Percentiles rank a stretch among this genome's conserved stretches.
Conservation (phyloP, 2,329 filamentous ascomycete species). For the Epichloe elymi region DNA sequence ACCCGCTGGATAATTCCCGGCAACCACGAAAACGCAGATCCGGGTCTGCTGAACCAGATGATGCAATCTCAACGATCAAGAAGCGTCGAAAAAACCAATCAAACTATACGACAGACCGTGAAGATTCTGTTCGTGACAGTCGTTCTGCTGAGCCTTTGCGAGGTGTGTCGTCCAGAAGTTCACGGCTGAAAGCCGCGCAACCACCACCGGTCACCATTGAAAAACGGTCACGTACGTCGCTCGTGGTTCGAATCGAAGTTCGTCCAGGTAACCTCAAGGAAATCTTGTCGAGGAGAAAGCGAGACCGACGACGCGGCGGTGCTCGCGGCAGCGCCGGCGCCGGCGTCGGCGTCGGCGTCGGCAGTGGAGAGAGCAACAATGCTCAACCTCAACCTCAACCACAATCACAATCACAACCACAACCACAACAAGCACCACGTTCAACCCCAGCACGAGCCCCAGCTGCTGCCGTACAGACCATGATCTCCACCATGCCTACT, state of each 20-base stretch:
- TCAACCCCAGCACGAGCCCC: slow-evolving; percentile 9
- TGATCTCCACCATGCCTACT: slow-evolving; percentile 31
- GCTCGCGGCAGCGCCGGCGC: background rate
- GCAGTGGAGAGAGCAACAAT: background rate
- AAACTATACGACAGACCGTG: slow-evolving; percentile 26
- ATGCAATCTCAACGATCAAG: slow-evolving; percentile 36
- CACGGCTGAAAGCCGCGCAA: slow-evolving; percentile 38
- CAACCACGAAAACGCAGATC: slow-evolving; percentile 75
- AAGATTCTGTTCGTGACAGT: slow-evolving; percentile 19
- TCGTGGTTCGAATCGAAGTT: slow-evolving; percentile 24
- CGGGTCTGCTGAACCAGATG: slow-evolving; percentile 52
- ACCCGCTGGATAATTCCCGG: slow-evolving; percentile 63
- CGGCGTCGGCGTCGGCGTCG: slow-evolving; percentile 8
- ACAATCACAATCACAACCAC: no score
- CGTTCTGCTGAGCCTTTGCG: slow-evolving; percentile 16
- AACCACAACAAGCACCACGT: slow-evolving; percentile 10
- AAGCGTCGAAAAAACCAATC: slow-evolving; percentile 40
- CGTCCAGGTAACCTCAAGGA: slow-evolving; percentile 25
- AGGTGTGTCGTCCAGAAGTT: slow-evolving; percentile 35
- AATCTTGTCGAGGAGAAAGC: slow-evolving; percentile 21
- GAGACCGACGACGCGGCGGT: slow-evolving; percentile 17
- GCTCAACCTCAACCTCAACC: no score
- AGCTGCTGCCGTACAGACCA: slow-evolving; percentile 3
- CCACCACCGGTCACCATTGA: slow-evolving; percentile 28
- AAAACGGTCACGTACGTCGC: slow-evolving; percentile 21